These are phyloP conservation scores for Triadica sebifera DNA, from an alignment of 345 rosid genomes.

Conservation along the genomic window DNA sequence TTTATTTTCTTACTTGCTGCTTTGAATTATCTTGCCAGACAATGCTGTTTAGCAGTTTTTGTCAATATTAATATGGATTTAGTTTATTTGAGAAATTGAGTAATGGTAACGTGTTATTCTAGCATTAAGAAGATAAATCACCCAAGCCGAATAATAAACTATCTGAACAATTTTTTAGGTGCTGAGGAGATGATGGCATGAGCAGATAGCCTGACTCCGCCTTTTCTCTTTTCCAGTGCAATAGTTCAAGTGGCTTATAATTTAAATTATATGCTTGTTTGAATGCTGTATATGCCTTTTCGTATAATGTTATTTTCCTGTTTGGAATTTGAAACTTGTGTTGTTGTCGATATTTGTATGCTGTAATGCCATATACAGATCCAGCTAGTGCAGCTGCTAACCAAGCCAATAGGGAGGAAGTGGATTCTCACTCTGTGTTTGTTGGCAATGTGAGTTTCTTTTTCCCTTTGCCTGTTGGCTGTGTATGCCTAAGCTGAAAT, in stretches of 20 bases:
- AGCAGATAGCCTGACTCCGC: not conserved
- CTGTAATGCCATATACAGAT: conserved; percentile 42
- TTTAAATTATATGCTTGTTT: too few relatives aligned
- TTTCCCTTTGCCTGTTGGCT: not conserved
- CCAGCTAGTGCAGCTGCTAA: conserved; percentile 61
- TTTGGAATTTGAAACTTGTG: not conserved
- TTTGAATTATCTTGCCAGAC: too few relatives aligned
- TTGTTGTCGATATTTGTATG: not conserved
- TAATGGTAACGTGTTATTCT: not conserved
- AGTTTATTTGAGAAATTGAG: not conserved
- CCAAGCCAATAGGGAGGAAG: conserved; percentile 44
- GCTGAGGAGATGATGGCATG: not conserved
- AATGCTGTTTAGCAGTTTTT: too few relatives aligned
- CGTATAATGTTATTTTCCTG: not conserved
- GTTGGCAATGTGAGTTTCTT: conserved; percentile 86
- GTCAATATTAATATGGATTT: not conserved
- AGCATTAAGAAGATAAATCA: not conserved
- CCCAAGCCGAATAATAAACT: not conserved
- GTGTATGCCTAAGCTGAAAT: too few relatives aligned
- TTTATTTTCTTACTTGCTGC: too few relatives aligned
- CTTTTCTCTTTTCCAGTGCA: not conserved
- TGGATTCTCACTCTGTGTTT: conserved; percentile 58
- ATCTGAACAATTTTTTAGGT: not conserved
- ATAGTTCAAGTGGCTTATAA: not conserved
- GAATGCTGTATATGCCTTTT: not conserved